phyloP scores from a whole-genome alignment of 805 yeast species.

The Candida oleophila region DNA sequence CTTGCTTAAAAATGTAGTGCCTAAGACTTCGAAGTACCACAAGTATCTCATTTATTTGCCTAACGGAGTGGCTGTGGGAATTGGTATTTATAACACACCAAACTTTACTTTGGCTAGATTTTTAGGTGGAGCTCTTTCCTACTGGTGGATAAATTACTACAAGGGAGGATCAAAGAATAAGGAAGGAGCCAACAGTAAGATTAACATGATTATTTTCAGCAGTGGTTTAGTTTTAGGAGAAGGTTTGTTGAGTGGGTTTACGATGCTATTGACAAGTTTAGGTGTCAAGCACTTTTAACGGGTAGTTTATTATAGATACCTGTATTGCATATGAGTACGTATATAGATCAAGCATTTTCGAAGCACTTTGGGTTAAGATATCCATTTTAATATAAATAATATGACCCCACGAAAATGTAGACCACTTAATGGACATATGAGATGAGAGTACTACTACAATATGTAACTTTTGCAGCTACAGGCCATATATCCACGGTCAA shows the following conservation, averaged over 20 bases:
- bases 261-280: slow-evolving; percentile 73
- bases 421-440: too few species aligned
- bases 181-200: slow-evolving; percentile 43
- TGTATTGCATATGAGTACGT: neutral
- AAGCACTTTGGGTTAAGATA: neutral
- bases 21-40: slow-evolving; percentile 39
- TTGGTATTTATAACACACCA: slow-evolving; percentile 93
- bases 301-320: neutral
- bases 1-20: slow-evolving; percentile 55
- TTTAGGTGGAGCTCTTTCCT: slow-evolving; percentile 76
- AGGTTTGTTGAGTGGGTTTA: slow-evolving; percentile 81
- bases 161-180: slow-evolving; percentile 24
- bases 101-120: slow-evolving; percentile 92
- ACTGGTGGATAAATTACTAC: slow-evolving; percentile 46
- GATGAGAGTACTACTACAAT: too few species aligned
- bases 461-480: too few species aligned
- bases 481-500: neutral
- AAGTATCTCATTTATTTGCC: slow-evolving; percentile 64
- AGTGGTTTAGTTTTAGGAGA: slow-evolving; percentile 94
- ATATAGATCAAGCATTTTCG: neutral
- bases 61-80: slow-evolving; percentile 95
- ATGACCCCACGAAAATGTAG: too few species aligned
- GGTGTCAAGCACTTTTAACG: slow-evolving; percentile 32
- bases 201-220: slow-evolving; percentile 81
- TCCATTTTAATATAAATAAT: too few species aligned